Evolutionary conservation across 2,329 filamentous ascomycete genomes (phyloP).

Genomic region (Trichoderma pleuroti): DNA sequence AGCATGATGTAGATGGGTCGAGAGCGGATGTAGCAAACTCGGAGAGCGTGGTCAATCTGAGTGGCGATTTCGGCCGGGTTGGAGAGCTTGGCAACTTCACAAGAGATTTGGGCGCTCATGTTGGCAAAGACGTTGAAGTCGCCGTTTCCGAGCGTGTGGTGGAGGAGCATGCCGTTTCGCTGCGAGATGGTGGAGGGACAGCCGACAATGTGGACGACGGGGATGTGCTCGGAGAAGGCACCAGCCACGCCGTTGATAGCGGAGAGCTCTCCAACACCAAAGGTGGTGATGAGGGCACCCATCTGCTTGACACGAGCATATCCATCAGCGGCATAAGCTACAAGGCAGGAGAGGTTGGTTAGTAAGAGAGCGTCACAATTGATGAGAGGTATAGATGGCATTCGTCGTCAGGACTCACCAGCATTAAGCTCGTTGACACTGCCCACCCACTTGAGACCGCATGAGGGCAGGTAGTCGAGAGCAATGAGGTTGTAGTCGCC

Average conservation of each 20-base stretch:
- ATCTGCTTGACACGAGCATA: slow-evolving; percentile 72
- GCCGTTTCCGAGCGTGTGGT: slow-evolving; percentile 72
- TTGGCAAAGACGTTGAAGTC: slow-evolving; percentile 80
- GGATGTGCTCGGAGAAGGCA: slow-evolving; percentile 69
- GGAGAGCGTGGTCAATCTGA: slow-evolving; percentile 74
- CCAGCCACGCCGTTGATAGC: slow-evolving; percentile 71
- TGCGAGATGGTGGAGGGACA: slow-evolving; percentile 49
- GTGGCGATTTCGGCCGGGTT: slow-evolving; percentile 65
- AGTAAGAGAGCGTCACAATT: slow-evolving; percentile 1
- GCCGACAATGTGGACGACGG: slow-evolving; percentile 66
- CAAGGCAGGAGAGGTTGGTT: slow-evolving; percentile 20
- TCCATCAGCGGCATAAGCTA: slow-evolving; percentile 75
- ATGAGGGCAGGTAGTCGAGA: slow-evolving; percentile 61
- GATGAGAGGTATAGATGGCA: not conserved
- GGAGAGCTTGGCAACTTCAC: slow-evolving; percentile 66
- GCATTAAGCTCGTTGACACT: slow-evolving; percentile 73
- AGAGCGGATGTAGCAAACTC: slow-evolving; percentile 68
- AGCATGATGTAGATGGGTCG: slow-evolving; percentile 81
- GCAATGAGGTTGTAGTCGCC: slow-evolving; percentile 70
- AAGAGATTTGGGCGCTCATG: slow-evolving; percentile 72
- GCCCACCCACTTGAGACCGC: slow-evolving; percentile 61
- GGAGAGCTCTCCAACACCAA: slow-evolving; percentile 72
- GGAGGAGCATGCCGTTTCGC: slow-evolving; percentile 48
- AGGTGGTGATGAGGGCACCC: slow-evolving; percentile 68
- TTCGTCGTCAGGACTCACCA: slow-evolving; percentile 40